Base-by-base conservation (phyloP, 2,329 filamentous ascomycete species). In the Cladosporium sphaerospermum region DNA sequence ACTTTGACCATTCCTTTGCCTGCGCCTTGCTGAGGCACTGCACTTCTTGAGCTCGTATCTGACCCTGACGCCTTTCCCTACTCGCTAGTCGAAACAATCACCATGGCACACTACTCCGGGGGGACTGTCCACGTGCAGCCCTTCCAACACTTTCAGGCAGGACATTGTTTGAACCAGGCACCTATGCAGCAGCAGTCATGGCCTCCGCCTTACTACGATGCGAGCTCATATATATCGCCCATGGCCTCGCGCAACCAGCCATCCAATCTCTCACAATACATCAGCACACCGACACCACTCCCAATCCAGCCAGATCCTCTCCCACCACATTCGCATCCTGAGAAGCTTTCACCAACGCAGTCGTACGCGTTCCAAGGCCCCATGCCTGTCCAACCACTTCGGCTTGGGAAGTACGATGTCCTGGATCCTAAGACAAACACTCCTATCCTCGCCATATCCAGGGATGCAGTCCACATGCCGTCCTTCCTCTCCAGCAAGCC, bases 321-420 rank as follows among this genome's bases (percentile, higher is more conserved):
- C 1, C 60, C 57, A 41, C 57, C 60, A 18, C 59, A 62, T 39
- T 58, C 58, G 1, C 61, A 59, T 43, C 58, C 59, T 10, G 58
- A 61, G 43, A 48, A 54, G 9, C 49, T 62, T 13, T 60, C 57
- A 9, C 55, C 49, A 43, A 52, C 54, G 10, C 57, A 61, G 47
- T 56, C 48, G 33, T 28, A 40, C 23, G 60, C 60, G 8, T 56
- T 56, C 34, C 23, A 32, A 28, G 44, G 43, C 9, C 56, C 57
- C 9, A 34, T 37, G 11, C 55, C 59, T 4, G 55, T 58, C 16
- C 44, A 57, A 32, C 53, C 60, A 3, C 19, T 63, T 9, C 54
- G 52, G 4, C 41, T 63, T 1, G 57, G 54, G 8, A 56, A 55
- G 34, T 51, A 59, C 19, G 57, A 56, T 31, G 47, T 62, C 4